These are phyloP conservation scores for Amylostereum chailletii DNA, from an alignment of 1,284 basidiomycete species.

Conservation along the genomic window DNA sequence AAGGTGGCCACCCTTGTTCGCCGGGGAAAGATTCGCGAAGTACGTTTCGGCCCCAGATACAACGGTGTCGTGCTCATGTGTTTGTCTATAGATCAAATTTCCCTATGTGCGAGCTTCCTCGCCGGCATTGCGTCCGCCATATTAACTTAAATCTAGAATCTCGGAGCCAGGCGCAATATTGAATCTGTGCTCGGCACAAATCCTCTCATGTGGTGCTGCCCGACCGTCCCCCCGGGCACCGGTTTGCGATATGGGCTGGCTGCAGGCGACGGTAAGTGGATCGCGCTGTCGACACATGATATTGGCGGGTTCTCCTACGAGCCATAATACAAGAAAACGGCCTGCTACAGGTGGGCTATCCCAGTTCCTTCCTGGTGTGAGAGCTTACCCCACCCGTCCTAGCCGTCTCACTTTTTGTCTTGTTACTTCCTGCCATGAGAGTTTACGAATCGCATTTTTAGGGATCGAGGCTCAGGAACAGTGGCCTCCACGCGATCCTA, in stretches of 20 bases:
- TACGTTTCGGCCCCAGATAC: conserved; percentile 22
- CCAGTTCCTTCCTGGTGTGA: conserved; percentile 15
- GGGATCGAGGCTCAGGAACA: conserved; percentile 15
- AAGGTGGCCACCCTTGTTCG: conserved; percentile 81
- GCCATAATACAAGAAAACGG: conserved; percentile 1
- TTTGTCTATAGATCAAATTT: conserved; percentile 63
- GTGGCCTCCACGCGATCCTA: conserved; percentile 58
- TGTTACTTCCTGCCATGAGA: neutral
- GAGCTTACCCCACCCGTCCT: conserved; percentile 13
- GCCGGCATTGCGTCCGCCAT: neutral
- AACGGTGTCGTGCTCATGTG: conserved; percentile 1
- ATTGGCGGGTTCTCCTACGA: conserved; percentile 5
- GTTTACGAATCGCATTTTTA: neutral
- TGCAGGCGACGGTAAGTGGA: conserved; percentile 72
- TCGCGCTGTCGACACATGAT: conserved; percentile 27
- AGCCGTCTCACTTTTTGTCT: neutral
- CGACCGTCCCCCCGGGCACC: conserved; percentile 53
- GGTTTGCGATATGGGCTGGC: conserved; percentile 75
- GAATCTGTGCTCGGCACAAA: conserved; percentile 70
- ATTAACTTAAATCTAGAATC: conserved; percentile 41
- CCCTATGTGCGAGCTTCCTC: conserved; percentile 68
- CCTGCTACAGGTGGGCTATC: conserved; percentile 15
- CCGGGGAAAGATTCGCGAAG: conserved; percentile 80
- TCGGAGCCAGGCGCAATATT: conserved; percentile 70
- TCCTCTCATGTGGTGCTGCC: conserved; percentile 78